Percentiles rank a stretch among this genome's conserved stretches.
Evolutionary conservation across 306 rosid species (phyloP).

Genomic region (Hippophae rhamnoides): DNA sequence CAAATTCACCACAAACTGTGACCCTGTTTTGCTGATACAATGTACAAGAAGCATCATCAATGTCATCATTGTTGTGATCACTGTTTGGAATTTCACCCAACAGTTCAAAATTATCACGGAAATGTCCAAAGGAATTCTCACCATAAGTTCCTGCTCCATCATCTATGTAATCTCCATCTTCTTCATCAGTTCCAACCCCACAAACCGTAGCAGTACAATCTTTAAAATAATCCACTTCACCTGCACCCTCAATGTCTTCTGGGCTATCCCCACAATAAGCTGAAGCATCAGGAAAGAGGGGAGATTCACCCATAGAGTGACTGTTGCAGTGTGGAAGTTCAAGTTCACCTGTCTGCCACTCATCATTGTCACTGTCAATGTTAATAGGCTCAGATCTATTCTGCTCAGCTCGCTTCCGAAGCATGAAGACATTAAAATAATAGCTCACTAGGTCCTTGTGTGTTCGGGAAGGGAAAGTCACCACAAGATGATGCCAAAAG

Average conservation of each 20-base stretch:
- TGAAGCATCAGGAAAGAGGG: constrained; percentile 12
- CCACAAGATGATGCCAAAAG: constrained; percentile 22
- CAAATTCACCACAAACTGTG: constrained; percentile 3
- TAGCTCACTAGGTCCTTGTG: constrained; percentile 29
- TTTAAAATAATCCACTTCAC: constrained; percentile 11
- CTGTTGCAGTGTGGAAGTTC: constrained; percentile 10
- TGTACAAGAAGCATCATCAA: constrained; percentile 29
- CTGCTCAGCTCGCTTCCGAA: constrained; percentile 26
- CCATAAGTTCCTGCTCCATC: constrained; percentile 12
- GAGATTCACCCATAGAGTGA: constrained; percentile 26
- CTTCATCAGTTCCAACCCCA: constrained; percentile 15
- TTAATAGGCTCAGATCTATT: constrained; percentile 24
- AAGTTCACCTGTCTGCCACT: constrained; percentile 23
- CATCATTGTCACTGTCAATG: constrained; percentile 32
- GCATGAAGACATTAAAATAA: constrained; percentile 32
- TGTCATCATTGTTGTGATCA: constrained; percentile 8
- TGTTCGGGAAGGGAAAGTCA: constrained; percentile 22
- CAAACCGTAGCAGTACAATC: background rate
- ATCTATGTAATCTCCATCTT: constrained; percentile 23
- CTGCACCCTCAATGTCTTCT: constrained; percentile 21
- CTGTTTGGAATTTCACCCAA: constrained; percentile 4
- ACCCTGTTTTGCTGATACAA: constrained; percentile 15
- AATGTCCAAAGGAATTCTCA: constrained; percentile 13
- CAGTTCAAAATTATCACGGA: background rate
- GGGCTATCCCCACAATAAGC: constrained; percentile 11